Percentiles rank a stretch among this genome's conserved stretches.
Conservation (phyloP, 148 eudicot genomes). For the Rhododendron griersonianum region DNA sequence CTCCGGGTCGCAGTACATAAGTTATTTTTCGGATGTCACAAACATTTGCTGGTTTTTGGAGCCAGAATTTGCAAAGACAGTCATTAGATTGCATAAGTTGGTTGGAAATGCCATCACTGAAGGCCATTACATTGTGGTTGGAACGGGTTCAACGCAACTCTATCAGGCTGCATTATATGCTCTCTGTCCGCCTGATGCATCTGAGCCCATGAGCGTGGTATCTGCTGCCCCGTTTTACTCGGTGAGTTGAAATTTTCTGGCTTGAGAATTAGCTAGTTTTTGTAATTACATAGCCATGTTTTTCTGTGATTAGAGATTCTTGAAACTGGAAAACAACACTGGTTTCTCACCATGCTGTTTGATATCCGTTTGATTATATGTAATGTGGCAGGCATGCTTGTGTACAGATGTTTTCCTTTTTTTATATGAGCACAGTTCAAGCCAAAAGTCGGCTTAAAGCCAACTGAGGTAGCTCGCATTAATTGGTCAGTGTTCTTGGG, state of each 20-base stretch:
- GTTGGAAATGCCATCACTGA: slow-evolving; percentile 83
- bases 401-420: neutral
- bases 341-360: neutral
- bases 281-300: neutral
- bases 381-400: neutral
- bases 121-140: slow-evolving; percentile 72
- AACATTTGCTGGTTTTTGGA: slow-evolving; percentile 91
- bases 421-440: neutral
- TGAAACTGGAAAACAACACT: neutral
- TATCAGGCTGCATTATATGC: slow-evolving; percentile 91
- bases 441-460: neutral
- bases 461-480: neutral
- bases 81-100: slow-evolving; percentile 55
- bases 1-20: slow-evolving; percentile 75
- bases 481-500: neutral
- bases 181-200: slow-evolving; percentile 32
- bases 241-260: slow-evolving; percentile 37
- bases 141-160: slow-evolving; percentile 90
- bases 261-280: neutral
- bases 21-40: slow-evolving; percentile 76
- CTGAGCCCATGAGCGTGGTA: slow-evolving; percentile 71
- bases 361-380: neutral
- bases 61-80: slow-evolving; percentile 55
- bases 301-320: neutral
- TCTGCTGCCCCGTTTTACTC: slow-evolving; percentile 92